These are phyloP conservation scores for Rhodamnia rubescens DNA, from an alignment of 345 rosid species.

Conservation along the genomic window DNA sequence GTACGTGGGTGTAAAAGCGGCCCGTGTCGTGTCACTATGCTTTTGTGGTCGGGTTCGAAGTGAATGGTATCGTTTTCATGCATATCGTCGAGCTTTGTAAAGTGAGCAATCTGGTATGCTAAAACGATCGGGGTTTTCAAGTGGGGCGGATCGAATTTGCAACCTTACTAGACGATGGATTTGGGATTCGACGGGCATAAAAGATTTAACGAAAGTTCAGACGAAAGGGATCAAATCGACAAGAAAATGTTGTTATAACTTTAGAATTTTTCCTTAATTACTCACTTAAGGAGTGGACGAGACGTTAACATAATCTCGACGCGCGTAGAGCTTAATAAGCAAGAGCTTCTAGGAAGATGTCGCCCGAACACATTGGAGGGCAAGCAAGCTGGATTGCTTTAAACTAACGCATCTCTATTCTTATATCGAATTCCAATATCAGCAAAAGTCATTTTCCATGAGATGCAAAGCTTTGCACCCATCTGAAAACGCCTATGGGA, in stretches of 20 bases:
- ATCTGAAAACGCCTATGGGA: neutral
- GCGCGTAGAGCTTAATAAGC: neutral
- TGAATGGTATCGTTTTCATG: neutral
- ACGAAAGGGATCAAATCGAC: neutral
- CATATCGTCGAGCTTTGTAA: neutral
- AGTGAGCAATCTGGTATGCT: neutral
- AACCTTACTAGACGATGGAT: neutral
- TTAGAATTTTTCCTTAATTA: too few relatives aligned
- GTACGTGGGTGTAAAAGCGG: neutral
- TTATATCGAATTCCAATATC: neutral
- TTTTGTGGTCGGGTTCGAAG: neutral
- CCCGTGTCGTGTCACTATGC: neutral
- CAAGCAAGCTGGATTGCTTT: neutral
- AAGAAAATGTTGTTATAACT: neutral
- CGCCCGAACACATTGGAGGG: neutral
- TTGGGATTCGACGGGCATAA: neutral
- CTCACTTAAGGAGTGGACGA: neutral
- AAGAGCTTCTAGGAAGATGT: neutral
- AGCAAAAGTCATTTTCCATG: neutral
- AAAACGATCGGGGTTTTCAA: neutral
- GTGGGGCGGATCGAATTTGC: neutral
- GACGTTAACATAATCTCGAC: accelerated
- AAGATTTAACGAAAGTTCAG: neutral
- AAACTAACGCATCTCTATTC: neutral
- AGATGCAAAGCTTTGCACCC: neutral